Evolutionary conservation across 192 early-diverging fungal genomes (phyloP), one percentile per base, ranked within the genome.

Genomic region (Paraglomus brasilianum): DNA sequence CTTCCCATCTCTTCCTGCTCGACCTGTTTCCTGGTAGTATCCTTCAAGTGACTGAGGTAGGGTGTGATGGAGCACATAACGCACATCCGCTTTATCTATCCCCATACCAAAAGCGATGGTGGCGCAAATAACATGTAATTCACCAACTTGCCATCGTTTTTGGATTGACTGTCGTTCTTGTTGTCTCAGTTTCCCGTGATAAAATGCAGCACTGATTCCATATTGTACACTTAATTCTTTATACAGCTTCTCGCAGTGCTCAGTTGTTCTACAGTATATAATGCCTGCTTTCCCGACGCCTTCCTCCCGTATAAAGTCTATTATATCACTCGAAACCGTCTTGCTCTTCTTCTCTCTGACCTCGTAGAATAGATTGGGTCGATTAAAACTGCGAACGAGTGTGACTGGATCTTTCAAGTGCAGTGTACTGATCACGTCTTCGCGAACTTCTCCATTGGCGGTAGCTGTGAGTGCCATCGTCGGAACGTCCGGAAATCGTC

Each of bases 31-130:
- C 78, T 96, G 91, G 69, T 96, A 96, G 72, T 99, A 99, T 0
- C 92, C 93, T 76, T 99, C 97, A 1, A 99, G 72, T 42, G 91
- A 93, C 10, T 90, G 85, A 0, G 95, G 95, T 21, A 99, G 76
- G 10, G 89, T 87, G 75, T 92, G 89, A 65, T 99, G 97, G 14
- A 97, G 91, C 1, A 99, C 95, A 75, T 92, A 97, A 8, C 95
- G 91, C 22, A 99, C 95, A 66, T 98, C 92, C 5, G 91, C 75
- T 79, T 99, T 97, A 80, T 99, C 94, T 50, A 97, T 95, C 4
- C 95, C 96, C 95, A 98, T 95, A 8, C 97, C 95, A 81, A 99
- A 99, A 0, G 97, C 97, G 21, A 98, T 83, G 0, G 97, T 99
- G 0, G 95, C 97, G 1, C 95, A 92, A 75, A 99, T 95, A 39